Evolutionary conservation across 108 stramenopile species (phyloP).

Genomic region (Stephanodiscus minutulus): DNA sequence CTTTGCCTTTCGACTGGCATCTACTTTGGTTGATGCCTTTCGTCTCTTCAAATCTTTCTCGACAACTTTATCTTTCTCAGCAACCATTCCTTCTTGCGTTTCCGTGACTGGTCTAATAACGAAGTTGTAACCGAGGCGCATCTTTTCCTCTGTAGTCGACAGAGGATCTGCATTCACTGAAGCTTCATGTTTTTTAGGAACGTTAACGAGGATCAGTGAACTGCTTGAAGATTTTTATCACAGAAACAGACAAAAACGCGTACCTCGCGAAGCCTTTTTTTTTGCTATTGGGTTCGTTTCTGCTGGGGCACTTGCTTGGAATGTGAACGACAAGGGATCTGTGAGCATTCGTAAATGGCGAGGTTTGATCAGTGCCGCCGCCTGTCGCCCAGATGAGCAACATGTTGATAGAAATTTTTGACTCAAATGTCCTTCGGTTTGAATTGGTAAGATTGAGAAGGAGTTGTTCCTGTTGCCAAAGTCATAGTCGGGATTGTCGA

Average conservation of each 20-base stretch:
- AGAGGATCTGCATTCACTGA: conserved; percentile 26
- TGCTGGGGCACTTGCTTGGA: conserved; percentile 22
- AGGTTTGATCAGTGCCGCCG: conserved; percentile 29
- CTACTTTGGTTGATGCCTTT: neutral
- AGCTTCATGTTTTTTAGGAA: neutral
- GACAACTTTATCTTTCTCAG: conserved; percentile 5
- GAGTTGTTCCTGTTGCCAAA: conserved; percentile 6
- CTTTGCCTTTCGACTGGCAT: neutral
- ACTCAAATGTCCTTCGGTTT: conserved; percentile 23
- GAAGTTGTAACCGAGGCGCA: conserved; percentile 33
- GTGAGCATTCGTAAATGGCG: conserved; percentile 32
- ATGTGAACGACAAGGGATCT: conserved; percentile 24
- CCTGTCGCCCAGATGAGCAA: conserved; percentile 37
- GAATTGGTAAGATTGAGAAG: conserved; percentile 28
- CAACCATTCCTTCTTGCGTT: neutral
- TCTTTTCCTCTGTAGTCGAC: conserved; percentile 11
- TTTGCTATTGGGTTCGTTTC: conserved; percentile 15
- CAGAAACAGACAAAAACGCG: neutral
- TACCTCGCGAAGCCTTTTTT: conserved; percentile 11
- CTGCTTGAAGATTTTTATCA: neutral
- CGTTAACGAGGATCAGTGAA: neutral
- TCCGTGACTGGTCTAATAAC: conserved; percentile 8
- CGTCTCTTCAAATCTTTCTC: neutral
- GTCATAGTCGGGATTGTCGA: conserved; percentile 11
- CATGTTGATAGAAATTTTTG: conserved; percentile 29